Conservation (phyloP, 2,329 filamentous ascomycete genomes). For the Clarireedia homoeocarpa region DNA sequence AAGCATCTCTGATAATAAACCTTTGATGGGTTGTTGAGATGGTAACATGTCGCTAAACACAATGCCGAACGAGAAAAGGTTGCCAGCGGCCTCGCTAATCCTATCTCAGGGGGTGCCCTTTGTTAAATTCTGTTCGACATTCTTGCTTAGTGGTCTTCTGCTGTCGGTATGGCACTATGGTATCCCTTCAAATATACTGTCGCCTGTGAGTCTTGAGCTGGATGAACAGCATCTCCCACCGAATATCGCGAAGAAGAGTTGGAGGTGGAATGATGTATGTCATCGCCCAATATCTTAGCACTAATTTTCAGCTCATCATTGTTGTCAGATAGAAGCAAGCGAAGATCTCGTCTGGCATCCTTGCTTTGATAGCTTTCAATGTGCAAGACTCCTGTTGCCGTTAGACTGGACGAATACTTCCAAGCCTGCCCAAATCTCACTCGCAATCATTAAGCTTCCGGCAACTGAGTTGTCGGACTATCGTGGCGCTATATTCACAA, state of each 20-base stretch:
- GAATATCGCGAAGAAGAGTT: background rate
- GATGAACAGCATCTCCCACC: background rate
- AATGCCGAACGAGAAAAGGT: background rate
- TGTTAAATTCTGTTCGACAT: background rate
- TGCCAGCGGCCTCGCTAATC: background rate
- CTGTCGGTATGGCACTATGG: background rate
- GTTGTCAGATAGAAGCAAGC: background rate
- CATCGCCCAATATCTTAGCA: too few relatives aligned
- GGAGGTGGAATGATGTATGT: background rate
- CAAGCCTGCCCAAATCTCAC: constrained; percentile 9
- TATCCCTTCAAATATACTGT: background rate
- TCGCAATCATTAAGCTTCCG: constrained; percentile 18
- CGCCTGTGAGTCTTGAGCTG: background rate
- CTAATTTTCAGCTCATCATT: background rate
- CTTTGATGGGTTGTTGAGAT: background rate
- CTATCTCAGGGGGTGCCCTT: background rate
- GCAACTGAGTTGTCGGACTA: constrained; percentile 18
- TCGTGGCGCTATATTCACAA: constrained; percentile 18
- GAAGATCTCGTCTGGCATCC: constrained; percentile 19
- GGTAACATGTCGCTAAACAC: background rate
- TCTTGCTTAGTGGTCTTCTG: background rate
- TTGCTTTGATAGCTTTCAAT: constrained; percentile 21
- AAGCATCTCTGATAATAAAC: background rate
- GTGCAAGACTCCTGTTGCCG: constrained; percentile 22
- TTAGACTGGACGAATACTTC: constrained; percentile 21